Base-by-base conservation (phyloP, 108 stramenopile species). In the Cylindrotheca closterium region DNA sequence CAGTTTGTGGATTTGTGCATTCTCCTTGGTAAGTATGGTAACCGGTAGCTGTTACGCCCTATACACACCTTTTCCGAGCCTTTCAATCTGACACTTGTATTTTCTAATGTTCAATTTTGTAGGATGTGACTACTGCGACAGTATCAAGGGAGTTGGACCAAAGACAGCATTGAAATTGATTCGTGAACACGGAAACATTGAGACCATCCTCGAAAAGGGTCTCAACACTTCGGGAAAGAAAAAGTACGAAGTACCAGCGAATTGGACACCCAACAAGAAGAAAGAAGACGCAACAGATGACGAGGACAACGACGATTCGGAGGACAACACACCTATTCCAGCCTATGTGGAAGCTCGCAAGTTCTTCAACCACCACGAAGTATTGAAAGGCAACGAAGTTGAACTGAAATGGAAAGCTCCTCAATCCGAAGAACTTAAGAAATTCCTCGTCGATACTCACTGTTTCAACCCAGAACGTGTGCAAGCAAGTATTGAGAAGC, bases 1-100 rank as follows among this genome's bases (percentile, higher is more conserved):
- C 91, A 99, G 58, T 99, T 99, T 82, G 93, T 99, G 5, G 99
- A 99, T 68, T 69, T 99, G 51, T 99, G 98, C 65, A 95, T 99
- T 62, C 78, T 99, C 19, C 78, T 77, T 58, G 37, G 37, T 42
- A 15, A 42, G 37, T 10, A 8, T 10, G 22, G 49, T 51, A 24
- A 24, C 3, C 25, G 4, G 78, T 47, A 3, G 49, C 25, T 5
- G 22, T 51, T 24, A 8, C 5, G 10, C 45, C 17, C 25, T 24
- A 24, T 24, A 29, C 23, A 25, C 8, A 25, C 29, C 27, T 25
- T 55, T 8, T 55, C 55, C 15, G n/a, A 52, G 22, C 51, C 7
- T 18, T 24, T 24, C n/a, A n/a, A n/a, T 52, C n/a, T 24, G 57
- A 47, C 57, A 51, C 30, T 27, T 68, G 58, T 90, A 54, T 42